Evolutionary conservation across 352 stramenopile genomes (phyloP).

Genomic region (Phytophthora palmivora): DNA sequence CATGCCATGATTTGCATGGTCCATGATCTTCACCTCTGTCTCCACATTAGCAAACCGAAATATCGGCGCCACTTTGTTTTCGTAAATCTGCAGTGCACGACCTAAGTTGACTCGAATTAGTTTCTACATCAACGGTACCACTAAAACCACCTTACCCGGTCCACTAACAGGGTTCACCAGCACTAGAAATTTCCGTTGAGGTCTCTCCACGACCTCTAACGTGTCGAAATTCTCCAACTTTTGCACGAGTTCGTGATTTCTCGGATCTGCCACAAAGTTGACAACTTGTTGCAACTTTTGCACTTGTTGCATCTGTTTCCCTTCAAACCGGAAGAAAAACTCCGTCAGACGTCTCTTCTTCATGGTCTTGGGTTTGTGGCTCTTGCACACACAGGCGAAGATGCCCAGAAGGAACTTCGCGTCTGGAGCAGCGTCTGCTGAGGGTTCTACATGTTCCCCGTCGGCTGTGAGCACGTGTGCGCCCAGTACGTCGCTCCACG

Average conservation of each 20-base stretch:
- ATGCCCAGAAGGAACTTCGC: constrained; percentile 52
- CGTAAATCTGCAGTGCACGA: constrained; percentile 59
- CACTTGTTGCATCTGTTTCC: constrained; percentile 44
- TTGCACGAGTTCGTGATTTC: constrained; percentile 33
- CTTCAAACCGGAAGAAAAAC: constrained; percentile 58
- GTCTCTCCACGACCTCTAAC: constrained; percentile 27
- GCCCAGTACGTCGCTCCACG: constrained; percentile 62
- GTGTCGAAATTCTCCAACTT: constrained; percentile 39
- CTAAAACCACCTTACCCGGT: constrained; percentile 29
- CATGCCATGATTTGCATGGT: constrained; percentile 54
- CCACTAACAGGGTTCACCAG: constrained; percentile 82
- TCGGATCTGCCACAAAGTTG: constrained; percentile 64
- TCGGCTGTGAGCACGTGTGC: constrained; percentile 57
- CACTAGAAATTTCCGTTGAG: constrained; percentile 58
- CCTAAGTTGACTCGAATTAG: constrained; percentile 14
- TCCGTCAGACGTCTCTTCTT: constrained; percentile 53
- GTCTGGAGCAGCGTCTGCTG: constrained; percentile 19
- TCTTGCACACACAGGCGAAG: constrained; percentile 51
- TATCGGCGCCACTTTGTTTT: constrained; percentile 60
- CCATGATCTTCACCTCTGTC: constrained; percentile 52
- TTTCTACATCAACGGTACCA: not conserved
- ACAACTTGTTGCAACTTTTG: constrained; percentile 42
- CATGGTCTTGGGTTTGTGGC: constrained; percentile 31
- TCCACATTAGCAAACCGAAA: constrained; percentile 64
- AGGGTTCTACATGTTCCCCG: constrained; percentile 42